Evolutionary conservation across 2,329 filamentous ascomycete genomes (phyloP), one percentile per base, ranked within the genome.

Genomic region (Epichloe sylvatica): DNA sequence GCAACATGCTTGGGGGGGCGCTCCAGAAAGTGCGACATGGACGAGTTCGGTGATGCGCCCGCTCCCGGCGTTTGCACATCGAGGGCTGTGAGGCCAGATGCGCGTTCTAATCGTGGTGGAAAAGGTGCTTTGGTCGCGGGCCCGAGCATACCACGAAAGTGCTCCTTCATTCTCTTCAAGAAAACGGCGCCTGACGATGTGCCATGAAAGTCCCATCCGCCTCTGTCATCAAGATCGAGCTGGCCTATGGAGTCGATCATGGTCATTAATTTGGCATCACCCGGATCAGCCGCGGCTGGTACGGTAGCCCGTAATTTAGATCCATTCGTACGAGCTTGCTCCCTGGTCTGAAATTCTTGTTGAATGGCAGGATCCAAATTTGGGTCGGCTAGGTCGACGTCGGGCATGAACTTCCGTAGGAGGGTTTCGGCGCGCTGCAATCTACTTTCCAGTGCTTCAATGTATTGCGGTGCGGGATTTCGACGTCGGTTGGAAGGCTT

Each of bases 211-310:
- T 97, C 90, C 81, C 89, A 94, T 58, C 92, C 81, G 40, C 91
- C 91, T 58, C 83, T 81, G 57, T 97, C 91, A 59, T 94, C 89
- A 35, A 97, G 75, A 60, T 97, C 91, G 17, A 98, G 75, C 62
- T 90, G 86, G 36, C 91, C 92, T 3, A 91, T 88, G 40, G 86
- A 86, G 62, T 91, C 86, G 51, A 97, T 89, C 91, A 98, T 97
- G 30, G 90, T 94, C 61, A 91, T 83, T 25, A 98, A 72, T 55
- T 91, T 78, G 11, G 78, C 80, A 56, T 91, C 87, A 42, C 82
- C 75, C 33, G 75, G 75, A 43, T 70, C 67, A 30, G 55, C 59
- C 47, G 55, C 61, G 5, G 47, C 33, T 33, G 60, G 49, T 35
- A 61, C 61, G 33, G 68, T 66, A 19, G 61, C 59, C 41, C 67